Evolutionary conservation across 202 grass and related monocot genomes (phyloP), one percentile per base, ranked within the genome.

Genomic region (Sporobolus alterniflorus): DNA sequence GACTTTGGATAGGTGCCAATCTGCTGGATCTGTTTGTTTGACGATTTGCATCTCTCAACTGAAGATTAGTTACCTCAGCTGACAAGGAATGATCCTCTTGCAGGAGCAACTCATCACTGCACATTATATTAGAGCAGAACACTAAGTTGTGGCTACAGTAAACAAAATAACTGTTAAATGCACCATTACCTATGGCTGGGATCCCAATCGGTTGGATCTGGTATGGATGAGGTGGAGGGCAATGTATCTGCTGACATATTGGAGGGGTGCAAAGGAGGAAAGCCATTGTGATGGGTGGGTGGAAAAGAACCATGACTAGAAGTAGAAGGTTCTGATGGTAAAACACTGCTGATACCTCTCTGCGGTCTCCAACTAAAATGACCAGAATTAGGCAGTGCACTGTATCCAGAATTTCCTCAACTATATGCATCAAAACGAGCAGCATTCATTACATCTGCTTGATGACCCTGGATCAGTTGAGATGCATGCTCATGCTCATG

Each of bases 131-230:
- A 78, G 42, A 33, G 69, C 29, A 40, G 59, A 78, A 18, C 3
- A 11, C 50, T 77, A 49, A 63, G 75, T 73, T 29, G 75, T 40
- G 11, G 66, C 28, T 86, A 85, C 26, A 67, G 31, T 71, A 78
- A 52, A 73, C 77, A 21, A 84, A 78, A 59, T n/a, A 63, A 34
- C 30, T 89, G 73, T 39, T 67, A 28, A 55, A 75, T 75, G 69
- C 62, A 87, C n/a, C 28, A 71, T 88, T 89, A 99, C 97, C 91
- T 99, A 83, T 96, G 97, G 81, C 91, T 88, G 49, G 91, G 93
- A 82, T 99, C 97, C 97, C 97, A 99, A 81, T 97, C 97, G 41
- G 88, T 88, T 68, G 93, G 93, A 88, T 96, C 78, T 78, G 86
- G 86, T 83, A 94, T 40, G 11, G 85, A 90, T 79, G 88, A 92